phyloP scores from a whole-genome alignment of 129 eudicot genomes.

The Flaveria ramosissima region DNA sequence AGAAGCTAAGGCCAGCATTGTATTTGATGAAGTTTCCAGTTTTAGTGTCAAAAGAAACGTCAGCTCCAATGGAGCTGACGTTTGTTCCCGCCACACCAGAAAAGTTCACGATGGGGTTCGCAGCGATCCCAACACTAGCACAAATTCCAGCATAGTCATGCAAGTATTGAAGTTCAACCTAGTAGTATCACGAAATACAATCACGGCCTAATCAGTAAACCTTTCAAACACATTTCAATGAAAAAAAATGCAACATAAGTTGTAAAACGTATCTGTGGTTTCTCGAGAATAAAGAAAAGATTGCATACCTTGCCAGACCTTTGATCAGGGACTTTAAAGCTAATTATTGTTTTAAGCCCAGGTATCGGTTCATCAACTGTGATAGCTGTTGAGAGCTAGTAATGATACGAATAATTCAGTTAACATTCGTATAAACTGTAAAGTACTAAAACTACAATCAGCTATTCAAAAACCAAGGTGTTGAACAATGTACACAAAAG shows the following conservation, averaged over 20 bases:
- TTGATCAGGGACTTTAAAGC: slow-evolving; percentile 79
- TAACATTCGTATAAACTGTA: background rate
- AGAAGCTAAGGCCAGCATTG: slow-evolving; percentile 70
- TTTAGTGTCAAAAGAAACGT: slow-evolving; percentile 68
- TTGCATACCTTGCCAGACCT: slow-evolving; percentile 77
- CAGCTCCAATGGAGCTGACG: slow-evolving; percentile 55
- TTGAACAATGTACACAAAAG: slow-evolving; percentile 6
- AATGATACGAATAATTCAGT: slow-evolving; percentile 23
- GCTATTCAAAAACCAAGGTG: background rate
- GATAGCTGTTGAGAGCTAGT: slow-evolving; percentile 62
- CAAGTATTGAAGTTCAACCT: slow-evolving; percentile 84
- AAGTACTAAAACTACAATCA: background rate
- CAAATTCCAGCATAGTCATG: slow-evolving; percentile 76
- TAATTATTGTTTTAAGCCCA: slow-evolving; percentile 77
- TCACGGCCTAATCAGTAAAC: background rate
- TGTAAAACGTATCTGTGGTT: background rate
- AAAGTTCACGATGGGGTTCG: slow-evolving; percentile 75
- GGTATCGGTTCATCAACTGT: slow-evolving; percentile 78
- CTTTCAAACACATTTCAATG: background rate
- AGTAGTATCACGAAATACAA: slow-evolving; percentile 28
- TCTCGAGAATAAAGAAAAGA: background rate
- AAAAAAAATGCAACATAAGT: slow-evolving; percentile 4
- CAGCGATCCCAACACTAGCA: slow-evolving; percentile 73
- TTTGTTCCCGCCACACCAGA: slow-evolving; percentile 71
- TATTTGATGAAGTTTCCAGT: slow-evolving; percentile 65